Evolutionary conservation across 176 grass and related monocot species (phyloP), one percentile per base, ranked within the genome.

Genomic region (Olyra latifolia): DNA sequence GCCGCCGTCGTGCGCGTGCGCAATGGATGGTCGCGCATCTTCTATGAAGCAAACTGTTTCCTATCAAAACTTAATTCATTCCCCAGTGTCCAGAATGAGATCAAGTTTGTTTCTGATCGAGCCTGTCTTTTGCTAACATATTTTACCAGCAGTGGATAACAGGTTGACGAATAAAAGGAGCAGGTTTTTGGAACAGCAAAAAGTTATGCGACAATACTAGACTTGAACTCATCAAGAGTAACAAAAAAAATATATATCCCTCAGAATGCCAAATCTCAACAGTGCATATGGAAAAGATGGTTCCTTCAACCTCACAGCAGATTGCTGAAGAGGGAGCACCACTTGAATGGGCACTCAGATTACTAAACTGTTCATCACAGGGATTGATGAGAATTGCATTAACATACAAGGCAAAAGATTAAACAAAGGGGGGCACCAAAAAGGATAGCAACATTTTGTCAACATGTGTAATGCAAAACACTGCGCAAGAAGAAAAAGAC

Each of bases 281-380:
- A 90, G 20, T 58, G 73, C 67, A 46, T 7, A 43, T 50, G 17
- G 45, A 69, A 59, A 54, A 13, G 15, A 55, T 79, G 80, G 84
- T 80, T 80, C 84, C 88, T 90, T 62, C 74, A 83, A 80, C 81
- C 81, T 79, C 62, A 81, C 66, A 79, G 15, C 54, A 61, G 2
- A 73, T 1, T 11, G 11, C 47, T 57, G 27, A 74, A 19, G 62
- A 90, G 84, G 84, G 88, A 91, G 88, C 84, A 87, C 84, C 88
- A 87, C 70, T 22, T 76, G 15, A 83, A 75, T 47, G 16, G 55
- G 17, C 42, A 45, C 75, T 91, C 84, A 55, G 80, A 91, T 91
- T 91, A 91, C 88, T 91, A 91, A 91, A 87, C 60, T 80, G 47
- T 17, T 87, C 88, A 83, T 91, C 88, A 91, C 28, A 39, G 80